phyloP scores from a whole-genome alignment of 139 green algal genomes.

The Raphidocelis subcapitata region DNA sequence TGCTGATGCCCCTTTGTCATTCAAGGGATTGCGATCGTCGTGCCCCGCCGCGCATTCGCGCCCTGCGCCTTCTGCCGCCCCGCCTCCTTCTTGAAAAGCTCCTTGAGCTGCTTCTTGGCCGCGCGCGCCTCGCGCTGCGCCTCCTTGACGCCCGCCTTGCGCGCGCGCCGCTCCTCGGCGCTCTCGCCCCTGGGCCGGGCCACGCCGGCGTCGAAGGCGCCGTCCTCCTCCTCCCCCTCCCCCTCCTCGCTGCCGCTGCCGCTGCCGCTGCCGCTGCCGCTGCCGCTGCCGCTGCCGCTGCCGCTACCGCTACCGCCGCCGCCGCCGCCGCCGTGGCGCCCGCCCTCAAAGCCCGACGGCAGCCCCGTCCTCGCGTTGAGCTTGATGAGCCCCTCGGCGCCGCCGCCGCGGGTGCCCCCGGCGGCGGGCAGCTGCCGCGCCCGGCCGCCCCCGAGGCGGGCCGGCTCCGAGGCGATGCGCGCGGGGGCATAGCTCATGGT shows the following conservation, averaged over 20 bases:
- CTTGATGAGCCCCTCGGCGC: slow-evolving; percentile 34
- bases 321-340: slow-evolving; percentile 4
- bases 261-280: slow-evolving; percentile 1
- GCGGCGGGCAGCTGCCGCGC: slow-evolving; percentile 8
- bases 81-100: slow-evolving; percentile 71
- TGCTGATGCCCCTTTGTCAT: no score
- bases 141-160: slow-evolving; percentile 86
- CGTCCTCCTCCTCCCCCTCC: slow-evolving; percentile 1
- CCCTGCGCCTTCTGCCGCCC: slow-evolving; percentile 48
- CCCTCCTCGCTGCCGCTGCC: slow-evolving; percentile 1
- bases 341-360: slow-evolving; percentile 25
- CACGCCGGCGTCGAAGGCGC: not conserved
- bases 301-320: slow-evolving; percentile 4
- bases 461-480: slow-evolving; percentile 45
- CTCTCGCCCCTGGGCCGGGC: slow-evolving; percentile 71
- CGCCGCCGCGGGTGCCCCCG: slow-evolving; percentile 13
- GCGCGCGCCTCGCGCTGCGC: slow-evolving; percentile 55
- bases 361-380: slow-evolving; percentile 58
- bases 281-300: not conserved
- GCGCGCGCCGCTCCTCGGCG: slow-evolving; percentile 71
- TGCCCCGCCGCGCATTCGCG: slow-evolving; percentile 22
- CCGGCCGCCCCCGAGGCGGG: slow-evolving; percentile 14
- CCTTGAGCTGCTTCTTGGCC: slow-evolving; percentile 84
- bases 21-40: slow-evolving; percentile 40
- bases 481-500: slow-evolving; percentile 87